Base-by-base conservation (phyloP, 371 early-diverging fungal species). In the Mucor saturninus region DNA sequence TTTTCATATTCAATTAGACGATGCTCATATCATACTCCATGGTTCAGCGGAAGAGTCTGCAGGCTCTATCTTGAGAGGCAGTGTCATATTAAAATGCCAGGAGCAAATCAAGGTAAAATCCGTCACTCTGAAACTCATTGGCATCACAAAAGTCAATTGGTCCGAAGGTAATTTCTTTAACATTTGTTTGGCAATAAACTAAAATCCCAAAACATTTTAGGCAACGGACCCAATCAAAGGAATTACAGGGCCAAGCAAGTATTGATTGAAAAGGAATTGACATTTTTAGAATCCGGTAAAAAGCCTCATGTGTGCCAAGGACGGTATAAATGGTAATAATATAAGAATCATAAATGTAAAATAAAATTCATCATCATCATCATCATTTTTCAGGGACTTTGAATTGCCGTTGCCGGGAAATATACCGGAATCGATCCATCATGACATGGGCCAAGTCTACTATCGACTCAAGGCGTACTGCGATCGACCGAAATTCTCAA, bases 361-460 rank as follows among this genome's bases (percentile, higher is more conserved):
- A 21, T 21, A 21, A 21, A 21, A 21, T 48, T 48, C 8, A 28
- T 48, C 28, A 7, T n/a, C 5, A n/a, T 30, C 10, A 2, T 38
- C 5, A 21, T 29, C 51, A 30, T 54, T 37, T 37, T 48, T 61
- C 21, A 75, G 75, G 75, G 67, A 74, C 30, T 78, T 81, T 59
- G 68, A 71, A 55, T 38, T 77, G 32, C 69, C 71, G 6, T 39
- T 82, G 28, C 77, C 79, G n/a, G 72, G 76, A 26, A 50, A 72
- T 57, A 43, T 77, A 30, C 83, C 80, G 7, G 71, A 75, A 42
- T 65, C 76, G 3, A 67, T 82, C 11, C 58, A 76, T 13, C 68
- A 72, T 37, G 65, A 65, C 28, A 61, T 72, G 52, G 69, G 67
- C 10, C 56, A 66, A 50, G 70, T 79, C 2, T 29, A 31, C 2